Evolutionary conservation across 2,329 filamentous ascomycete genomes (phyloP), one percentile per base, ranked within the genome.

Genomic region (Furcasterigmium sp.): DNA sequence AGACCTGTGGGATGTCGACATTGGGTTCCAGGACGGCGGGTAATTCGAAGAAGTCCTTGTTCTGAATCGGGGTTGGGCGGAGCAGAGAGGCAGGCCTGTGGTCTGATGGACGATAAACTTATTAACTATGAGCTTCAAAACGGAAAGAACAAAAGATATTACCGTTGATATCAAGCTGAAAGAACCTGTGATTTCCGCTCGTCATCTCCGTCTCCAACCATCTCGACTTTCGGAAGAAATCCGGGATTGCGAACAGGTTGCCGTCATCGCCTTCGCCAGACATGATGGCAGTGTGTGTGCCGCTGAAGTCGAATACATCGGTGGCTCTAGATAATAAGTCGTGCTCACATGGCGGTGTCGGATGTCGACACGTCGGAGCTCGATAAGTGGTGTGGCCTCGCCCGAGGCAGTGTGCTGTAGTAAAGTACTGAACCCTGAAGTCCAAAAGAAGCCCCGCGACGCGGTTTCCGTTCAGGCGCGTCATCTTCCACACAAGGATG

Each of bases 181-280:
- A 80, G 54, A 78, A 73, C 28, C 41, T 42, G 13, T 58, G 54
- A 41, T 53, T 55, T 35, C 56, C 43, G 20, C 48, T 29, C 15
- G 53, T 47, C 38, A 49, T 45, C 9, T 55, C 51, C 18, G 61
- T 48, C 8, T 69, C 60, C 29, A 76, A 61, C 60, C 74, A 73
- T 51, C 63, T 69, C 3, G 82, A 79, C 20, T 71, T 63, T 43
- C 67, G 68, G 73, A 75, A 80, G 47, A 85, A 73, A 55, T 82
- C 71, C 30, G 79, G 78, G 37, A 82, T 78, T 30, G 75, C 73
- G 56, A 87, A 87, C 25, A 37, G 21, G 55, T 83, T 64, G 38
- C 75, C 68, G 42, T 63, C 56, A 32, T 72, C 65, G 46, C 70
- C 61, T 42, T 70, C 59, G 47, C 65, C 60, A 43, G 61, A 58